phyloP scores from a whole-genome alignment of 345 rosid genomes.

The Kandelia obovata region DNA sequence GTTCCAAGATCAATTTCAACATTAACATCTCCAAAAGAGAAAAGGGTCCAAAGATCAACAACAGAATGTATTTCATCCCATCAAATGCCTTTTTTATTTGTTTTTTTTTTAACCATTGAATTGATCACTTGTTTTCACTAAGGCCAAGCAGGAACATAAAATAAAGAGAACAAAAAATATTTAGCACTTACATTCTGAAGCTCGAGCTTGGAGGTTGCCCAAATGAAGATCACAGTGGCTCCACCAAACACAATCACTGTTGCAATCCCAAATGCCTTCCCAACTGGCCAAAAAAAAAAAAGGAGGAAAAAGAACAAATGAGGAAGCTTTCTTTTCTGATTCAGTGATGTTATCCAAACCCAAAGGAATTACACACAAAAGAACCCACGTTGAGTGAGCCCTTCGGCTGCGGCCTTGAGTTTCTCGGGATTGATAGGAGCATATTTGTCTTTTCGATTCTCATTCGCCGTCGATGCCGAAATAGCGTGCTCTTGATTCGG shows the following conservation, averaged over 20 bases:
- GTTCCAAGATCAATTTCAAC: no score
- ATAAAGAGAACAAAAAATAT: no score
- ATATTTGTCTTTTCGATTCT: conserved; percentile 57
- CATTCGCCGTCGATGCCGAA: conserved; percentile 79
- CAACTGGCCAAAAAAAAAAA: conserved; percentile 41
- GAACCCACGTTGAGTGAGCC: conserved; percentile 56
- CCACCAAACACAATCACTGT: conserved; percentile 76
- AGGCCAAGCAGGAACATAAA: no score
- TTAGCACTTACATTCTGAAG: conserved; percentile 48
- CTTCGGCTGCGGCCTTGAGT: conserved; percentile 87
- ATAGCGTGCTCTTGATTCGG: conserved; percentile 45
- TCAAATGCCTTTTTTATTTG: no score
- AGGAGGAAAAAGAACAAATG: neutral
- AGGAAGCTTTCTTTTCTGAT: neutral
- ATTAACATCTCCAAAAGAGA: no score
- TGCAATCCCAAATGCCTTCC: conserved; percentile 79
- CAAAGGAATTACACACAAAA: neutral
- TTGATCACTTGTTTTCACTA: no score
- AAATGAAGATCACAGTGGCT: conserved; percentile 50
- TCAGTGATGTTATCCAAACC: no score
- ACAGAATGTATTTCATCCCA: no score
- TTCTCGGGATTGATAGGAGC: conserved; percentile 56
- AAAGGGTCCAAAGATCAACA: no score
- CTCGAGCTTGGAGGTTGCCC: conserved; percentile 61
- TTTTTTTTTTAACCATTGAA: no score